These are phyloP conservation scores for Populus tremula DNA, from an alignment of 345 rosid species.

Conservation along the genomic window DNA sequence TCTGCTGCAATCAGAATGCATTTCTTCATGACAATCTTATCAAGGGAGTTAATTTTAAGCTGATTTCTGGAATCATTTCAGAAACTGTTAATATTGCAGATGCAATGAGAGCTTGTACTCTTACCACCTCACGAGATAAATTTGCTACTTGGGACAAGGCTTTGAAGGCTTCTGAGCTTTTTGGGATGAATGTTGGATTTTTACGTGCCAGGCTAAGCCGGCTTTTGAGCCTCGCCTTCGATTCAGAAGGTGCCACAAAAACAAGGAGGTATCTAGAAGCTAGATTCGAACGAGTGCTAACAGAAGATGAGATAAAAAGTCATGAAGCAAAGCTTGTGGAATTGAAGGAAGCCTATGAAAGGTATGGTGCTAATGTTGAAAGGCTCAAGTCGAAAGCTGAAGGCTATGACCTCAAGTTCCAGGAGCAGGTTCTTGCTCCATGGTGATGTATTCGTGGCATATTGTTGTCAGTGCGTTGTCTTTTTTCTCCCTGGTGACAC, in stretches of 20 bases:
- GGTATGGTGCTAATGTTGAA: slow-evolving; percentile 35
- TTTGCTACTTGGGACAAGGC: slow-evolving; percentile 54
- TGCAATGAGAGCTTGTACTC: slow-evolving; percentile 46
- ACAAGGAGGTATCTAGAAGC: slow-evolving; percentile 56
- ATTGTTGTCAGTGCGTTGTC: background rate
- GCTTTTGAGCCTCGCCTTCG: slow-evolving; percentile 48
- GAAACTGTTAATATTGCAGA: slow-evolving; percentile 65
- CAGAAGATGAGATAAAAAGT: slow-evolving; percentile 43
- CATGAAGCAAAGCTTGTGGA: slow-evolving; percentile 50
- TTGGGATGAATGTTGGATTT: slow-evolving; percentile 69
- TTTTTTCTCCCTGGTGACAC: background rate
- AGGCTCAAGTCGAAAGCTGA: slow-evolving; percentile 44
- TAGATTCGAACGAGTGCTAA: slow-evolving; percentile 30
- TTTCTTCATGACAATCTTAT: slow-evolving; percentile 57
- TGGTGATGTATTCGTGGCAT: slow-evolving; percentile 38
- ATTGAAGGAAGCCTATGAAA: slow-evolving; percentile 42
- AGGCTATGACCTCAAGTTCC: slow-evolving; percentile 47
- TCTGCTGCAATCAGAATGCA: slow-evolving; percentile 55
- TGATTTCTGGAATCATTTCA: slow-evolving; percentile 47
- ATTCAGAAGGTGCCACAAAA: slow-evolving; percentile 46
- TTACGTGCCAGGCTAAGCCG: slow-evolving; percentile 42
- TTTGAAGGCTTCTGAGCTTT: slow-evolving; percentile 53
- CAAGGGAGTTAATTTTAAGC: slow-evolving; percentile 48
- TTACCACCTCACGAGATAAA: slow-evolving; percentile 46
- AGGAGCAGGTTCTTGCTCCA: slow-evolving; percentile 47